A percentile compares a stretch with the other conserved stretches of the same genome.
These are phyloP conservation scores for Aspergillus pseudonomiae DNA, from an alignment of 2,329 filamentous ascomycete genomes.

Conservation along the genomic window DNA sequence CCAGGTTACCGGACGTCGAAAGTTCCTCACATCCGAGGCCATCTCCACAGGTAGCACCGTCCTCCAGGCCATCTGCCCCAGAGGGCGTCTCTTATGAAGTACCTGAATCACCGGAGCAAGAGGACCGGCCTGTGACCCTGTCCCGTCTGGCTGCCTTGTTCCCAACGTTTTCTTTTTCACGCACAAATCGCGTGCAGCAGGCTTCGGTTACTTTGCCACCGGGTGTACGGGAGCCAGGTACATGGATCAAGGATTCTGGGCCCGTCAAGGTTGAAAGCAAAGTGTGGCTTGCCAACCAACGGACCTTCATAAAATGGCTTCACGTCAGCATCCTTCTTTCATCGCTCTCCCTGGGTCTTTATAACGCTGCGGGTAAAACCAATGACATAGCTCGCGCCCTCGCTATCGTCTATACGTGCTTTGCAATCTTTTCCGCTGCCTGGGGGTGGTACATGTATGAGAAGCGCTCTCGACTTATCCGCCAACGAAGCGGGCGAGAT, in stretches of 20 bases:
- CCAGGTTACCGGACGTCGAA: constrained; percentile 29
- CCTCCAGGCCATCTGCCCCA: constrained; percentile 33
- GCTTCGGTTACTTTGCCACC: constrained; percentile 68
- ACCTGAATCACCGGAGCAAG: constrained; percentile 27
- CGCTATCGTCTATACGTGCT: constrained; percentile 78
- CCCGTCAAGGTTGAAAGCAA: constrained; percentile 94
- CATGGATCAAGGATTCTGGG: constrained; percentile 93
- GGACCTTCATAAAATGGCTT: constrained; percentile 98
- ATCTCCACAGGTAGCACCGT: constrained; percentile 29
- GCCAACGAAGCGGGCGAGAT: constrained; percentile 83
- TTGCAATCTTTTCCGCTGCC: constrained; percentile 78
- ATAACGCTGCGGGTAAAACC: constrained; percentile 77
- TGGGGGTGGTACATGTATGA: constrained; percentile 91
- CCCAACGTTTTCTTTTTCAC: constrained; percentile 79
- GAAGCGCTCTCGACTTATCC: constrained; percentile 75
- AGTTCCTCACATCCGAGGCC: constrained; percentile 26
- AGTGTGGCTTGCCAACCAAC: constrained; percentile 97
- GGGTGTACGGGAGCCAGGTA: constrained; percentile 80
- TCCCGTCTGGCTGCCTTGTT: constrained; percentile 71
- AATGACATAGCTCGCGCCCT: constrained; percentile 76
- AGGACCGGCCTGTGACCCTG: constrained; percentile 51
- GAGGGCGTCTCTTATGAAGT: constrained; percentile 48
- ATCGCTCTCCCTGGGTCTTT: constrained; percentile 78
- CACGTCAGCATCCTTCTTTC: constrained; percentile 89
- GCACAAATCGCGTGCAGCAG: constrained; percentile 65